A percentile compares a stretch with the other conserved stretches of the same genome.
Evolutionary conservation across 208 protist species (phyloP).

Genomic region (Leishmania turanica): DNA sequence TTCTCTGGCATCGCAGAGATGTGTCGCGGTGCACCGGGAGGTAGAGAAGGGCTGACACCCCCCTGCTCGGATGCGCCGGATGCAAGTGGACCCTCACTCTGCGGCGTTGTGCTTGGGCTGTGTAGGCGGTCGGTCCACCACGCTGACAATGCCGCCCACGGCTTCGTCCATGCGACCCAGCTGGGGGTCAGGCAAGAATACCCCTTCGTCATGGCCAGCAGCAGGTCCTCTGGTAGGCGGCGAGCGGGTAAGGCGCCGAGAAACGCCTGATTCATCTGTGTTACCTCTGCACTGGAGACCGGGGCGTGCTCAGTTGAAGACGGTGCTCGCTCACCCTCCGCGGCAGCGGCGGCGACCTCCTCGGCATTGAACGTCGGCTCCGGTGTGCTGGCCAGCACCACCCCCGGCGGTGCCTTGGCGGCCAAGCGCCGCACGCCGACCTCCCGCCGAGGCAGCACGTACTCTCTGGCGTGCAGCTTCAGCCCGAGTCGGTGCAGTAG

Average conservation of each 20-base stretch:
- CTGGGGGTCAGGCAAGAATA: constrained; percentile 66
- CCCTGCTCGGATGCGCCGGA: not conserved
- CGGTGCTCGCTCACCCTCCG: not conserved
- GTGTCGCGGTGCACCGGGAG: not conserved
- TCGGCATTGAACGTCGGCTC: constrained; percentile 5
- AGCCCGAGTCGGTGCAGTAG: constrained; percentile 79
- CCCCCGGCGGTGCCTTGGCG: constrained; percentile 14
- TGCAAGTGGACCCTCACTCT: not conserved
- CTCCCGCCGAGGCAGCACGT: constrained; percentile 58
- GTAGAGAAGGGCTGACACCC: not conserved
- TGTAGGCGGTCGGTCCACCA: constrained; percentile 33
- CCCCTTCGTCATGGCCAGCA: constrained; percentile 44
- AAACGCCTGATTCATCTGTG: constrained; percentile 4
- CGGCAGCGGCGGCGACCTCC: not conserved
- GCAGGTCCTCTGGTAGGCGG: constrained; percentile 41
- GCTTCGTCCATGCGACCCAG: constrained; percentile 83
- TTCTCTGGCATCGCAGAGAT: constrained; percentile 13
- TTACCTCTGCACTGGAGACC: not conserved
- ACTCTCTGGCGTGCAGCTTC: constrained; percentile 42
- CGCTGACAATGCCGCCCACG: constrained; percentile 62
- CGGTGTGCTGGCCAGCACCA: constrained; percentile 10
- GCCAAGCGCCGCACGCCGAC: constrained; percentile 42
- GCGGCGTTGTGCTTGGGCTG: not conserved
- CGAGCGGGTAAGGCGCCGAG: constrained; percentile 3
- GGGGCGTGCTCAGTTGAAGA: not conserved